Evolutionary conservation across 2,329 filamentous ascomycete species (phyloP).

Genomic region (Aspergillus latus): DNA sequence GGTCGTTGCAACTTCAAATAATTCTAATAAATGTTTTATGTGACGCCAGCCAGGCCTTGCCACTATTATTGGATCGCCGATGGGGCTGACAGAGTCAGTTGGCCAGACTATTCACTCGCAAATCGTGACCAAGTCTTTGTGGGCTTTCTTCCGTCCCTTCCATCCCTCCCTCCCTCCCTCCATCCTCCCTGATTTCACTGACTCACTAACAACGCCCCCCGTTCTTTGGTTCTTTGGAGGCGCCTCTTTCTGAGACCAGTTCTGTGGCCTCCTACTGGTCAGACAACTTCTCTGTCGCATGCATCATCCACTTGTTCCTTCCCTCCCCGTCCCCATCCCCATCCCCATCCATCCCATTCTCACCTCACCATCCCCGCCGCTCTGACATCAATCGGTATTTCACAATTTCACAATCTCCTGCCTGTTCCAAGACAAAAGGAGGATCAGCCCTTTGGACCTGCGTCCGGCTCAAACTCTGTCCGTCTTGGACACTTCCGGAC

Average conservation of each 20-base stretch:
- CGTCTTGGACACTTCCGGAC: conserved; percentile 32
- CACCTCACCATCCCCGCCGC: conserved; percentile 24
- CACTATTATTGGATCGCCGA: conserved; percentile 38
- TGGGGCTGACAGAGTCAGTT: conserved; percentile 30
- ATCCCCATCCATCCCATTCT: neutral
- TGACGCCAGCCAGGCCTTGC: conserved; percentile 26
- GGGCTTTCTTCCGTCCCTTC: conserved; percentile 13
- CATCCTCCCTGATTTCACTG: neutral
- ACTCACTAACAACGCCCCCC: conserved; percentile 10
- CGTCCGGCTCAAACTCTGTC: conserved; percentile 41
- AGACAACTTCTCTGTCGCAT: conserved; percentile 17
- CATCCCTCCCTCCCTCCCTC: conserved; percentile 2
- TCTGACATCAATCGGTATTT: conserved; percentile 41
- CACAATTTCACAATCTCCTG: conserved; percentile 10
- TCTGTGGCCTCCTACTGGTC: conserved; percentile 17
- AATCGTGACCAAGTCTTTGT: neutral
- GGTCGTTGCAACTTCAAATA: conserved; percentile 27
- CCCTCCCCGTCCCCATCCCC: neutral
- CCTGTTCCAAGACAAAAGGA: conserved; percentile 31
- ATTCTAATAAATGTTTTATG: conserved; percentile 3
- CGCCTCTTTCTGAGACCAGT: conserved; percentile 1
- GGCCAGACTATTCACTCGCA: conserved; percentile 12
- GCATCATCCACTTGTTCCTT: conserved; percentile 36
- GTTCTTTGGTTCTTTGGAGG: conserved; percentile 12
- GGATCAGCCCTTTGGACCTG: conserved; percentile 43